Evolutionary conservation across 2,329 filamentous ascomycete genomes (phyloP).

Genomic region (Penicillium sp.): DNA sequence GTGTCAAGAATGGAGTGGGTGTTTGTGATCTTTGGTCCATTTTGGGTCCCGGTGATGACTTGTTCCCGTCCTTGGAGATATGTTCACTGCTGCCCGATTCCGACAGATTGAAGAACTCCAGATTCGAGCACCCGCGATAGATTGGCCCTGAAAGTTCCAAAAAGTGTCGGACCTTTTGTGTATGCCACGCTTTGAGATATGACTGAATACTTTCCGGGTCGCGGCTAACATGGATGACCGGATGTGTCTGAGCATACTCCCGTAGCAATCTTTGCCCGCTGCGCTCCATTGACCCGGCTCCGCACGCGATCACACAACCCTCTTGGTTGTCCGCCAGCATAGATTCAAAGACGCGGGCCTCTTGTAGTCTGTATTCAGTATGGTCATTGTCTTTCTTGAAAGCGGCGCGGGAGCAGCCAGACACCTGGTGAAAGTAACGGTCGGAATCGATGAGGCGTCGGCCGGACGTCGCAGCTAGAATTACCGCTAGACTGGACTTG

Average conservation of each 20-base stretch:
- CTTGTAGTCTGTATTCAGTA: conserved; percentile 62
- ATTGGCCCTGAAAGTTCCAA: conserved; percentile 53
- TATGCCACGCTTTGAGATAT: conserved; percentile 60
- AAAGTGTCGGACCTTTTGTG: conserved; percentile 58
- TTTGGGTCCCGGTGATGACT: conserved; percentile 29
- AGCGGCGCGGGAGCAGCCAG: conserved; percentile 60
- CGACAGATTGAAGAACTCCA: conserved; percentile 75
- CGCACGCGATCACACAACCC: conserved; percentile 70
- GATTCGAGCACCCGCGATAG: conserved; percentile 67
- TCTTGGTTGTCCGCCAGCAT: conserved; percentile 60
- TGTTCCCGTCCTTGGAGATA: conserved; percentile 19
- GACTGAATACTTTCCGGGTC: conserved; percentile 65
- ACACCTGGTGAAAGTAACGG: conserved; percentile 64
- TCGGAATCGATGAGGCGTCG: conserved; percentile 70
- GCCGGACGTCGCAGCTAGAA: conserved; percentile 70
- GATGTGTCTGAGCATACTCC: conserved; percentile 64
- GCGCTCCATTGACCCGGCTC: conserved; percentile 66
- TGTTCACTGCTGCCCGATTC: conserved; percentile 47
- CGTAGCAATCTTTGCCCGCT: conserved; percentile 61
- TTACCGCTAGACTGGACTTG: conserved; percentile 74
- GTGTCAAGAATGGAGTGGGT: conserved; percentile 61
- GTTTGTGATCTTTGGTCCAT: conserved; percentile 41
- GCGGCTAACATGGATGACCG: conserved; percentile 69
- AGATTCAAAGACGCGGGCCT: conserved; percentile 61
- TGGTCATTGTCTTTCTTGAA: conserved; percentile 66